Conservation (phyloP, 164 flowering plant genomes). For the Cinnamomum chago region DNA sequence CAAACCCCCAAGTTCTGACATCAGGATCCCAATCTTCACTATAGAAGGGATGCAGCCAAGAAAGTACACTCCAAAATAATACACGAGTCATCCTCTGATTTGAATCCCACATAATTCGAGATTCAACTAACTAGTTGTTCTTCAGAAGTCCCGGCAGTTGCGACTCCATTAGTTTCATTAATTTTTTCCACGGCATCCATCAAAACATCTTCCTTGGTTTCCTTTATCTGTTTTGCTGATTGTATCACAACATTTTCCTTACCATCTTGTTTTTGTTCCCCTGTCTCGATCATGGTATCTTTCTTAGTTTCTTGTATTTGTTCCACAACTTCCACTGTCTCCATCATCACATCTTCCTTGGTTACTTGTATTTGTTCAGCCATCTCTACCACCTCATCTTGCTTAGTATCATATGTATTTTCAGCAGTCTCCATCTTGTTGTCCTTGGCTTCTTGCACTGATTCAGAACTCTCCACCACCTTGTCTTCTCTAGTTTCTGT, state of each 20-base stretch:
- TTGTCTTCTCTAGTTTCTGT: constrained; percentile 20
- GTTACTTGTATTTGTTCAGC: neutral
- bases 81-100: neutral
- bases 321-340: neutral
- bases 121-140: neutral
- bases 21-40: neutral
- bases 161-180: neutral
- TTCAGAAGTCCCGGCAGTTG: neutral
- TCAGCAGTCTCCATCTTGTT: constrained; percentile 4
- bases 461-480: constrained; percentile 8
- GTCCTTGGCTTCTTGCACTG: neutral
- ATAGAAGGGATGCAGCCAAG: neutral
- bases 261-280: neutral
- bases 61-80: neutral
- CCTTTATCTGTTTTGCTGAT: neutral
- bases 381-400: constrained; percentile 8
- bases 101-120: neutral
- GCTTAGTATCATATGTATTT: neutral
- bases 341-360: neutral
- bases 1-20: neutral
- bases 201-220: neutral
- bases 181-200: neutral
- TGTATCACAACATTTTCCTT: neutral
- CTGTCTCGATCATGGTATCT: neutral
- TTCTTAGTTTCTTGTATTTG: neutral